A percentile compares a stretch with the other conserved stretches of the same genome.
These are phyloP conservation scores for Reutealis trisperma DNA, from an alignment of 345 rosid species.

Conservation along the genomic window DNA sequence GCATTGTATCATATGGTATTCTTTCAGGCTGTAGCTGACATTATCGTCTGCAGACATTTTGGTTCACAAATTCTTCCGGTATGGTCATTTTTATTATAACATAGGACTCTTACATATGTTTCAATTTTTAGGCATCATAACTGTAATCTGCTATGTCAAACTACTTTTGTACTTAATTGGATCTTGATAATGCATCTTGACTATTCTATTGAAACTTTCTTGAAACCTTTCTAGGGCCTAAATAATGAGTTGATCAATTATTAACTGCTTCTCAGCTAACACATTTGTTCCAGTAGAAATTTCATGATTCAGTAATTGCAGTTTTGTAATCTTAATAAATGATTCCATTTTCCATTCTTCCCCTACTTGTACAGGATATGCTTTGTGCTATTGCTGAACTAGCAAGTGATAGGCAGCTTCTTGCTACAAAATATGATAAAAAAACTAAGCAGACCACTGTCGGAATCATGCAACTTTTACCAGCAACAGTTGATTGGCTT, in stretches of 20 bases:
- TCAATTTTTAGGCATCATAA: no score
- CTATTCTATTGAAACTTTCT: no score
- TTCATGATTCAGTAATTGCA: not conserved
- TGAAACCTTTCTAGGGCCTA: no score
- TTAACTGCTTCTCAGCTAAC: not conserved
- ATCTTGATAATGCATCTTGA: not conserved
- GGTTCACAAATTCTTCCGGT: constrained; percentile 62
- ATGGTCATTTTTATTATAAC: constrained; percentile 22
- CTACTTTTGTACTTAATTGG: no score
- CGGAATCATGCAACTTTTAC: constrained; percentile 83
- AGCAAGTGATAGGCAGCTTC: constrained; percentile 85
- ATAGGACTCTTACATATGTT: not conserved
- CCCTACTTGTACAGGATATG: constrained; percentile 64
- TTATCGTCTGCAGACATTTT: constrained; percentile 69
- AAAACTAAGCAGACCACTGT: constrained; percentile 67
- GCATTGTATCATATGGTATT: not conserved
- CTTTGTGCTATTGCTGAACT: constrained; percentile 86
- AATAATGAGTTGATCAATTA: no score
- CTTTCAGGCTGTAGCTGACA: constrained; percentile 86
- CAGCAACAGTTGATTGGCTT: constrained; percentile 68
- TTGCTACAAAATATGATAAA: constrained; percentile 57
- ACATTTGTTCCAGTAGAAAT: not conserved
- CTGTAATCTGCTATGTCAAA: no score
- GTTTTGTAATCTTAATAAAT: not conserved
- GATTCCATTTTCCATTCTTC: constrained; percentile 8